These are phyloP conservation scores for Urtica urens DNA, from an alignment of 306 rosid genomes.

Conservation along the genomic window DNA sequence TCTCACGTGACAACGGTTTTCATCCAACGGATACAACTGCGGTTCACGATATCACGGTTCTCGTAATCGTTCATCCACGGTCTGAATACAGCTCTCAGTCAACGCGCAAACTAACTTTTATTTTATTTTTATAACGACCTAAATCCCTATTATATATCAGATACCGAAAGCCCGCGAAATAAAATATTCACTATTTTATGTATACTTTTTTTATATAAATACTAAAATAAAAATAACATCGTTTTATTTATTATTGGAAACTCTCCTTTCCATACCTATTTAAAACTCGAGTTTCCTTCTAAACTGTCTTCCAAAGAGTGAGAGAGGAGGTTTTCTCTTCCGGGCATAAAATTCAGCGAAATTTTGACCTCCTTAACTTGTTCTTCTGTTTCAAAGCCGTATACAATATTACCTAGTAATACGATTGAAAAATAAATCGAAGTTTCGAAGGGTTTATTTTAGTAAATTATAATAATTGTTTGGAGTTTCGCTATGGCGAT, in stretches of 20 bases:
- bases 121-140: too few species aligned
- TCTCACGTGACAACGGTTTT: background rate
- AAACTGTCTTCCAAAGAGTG: slow-evolving; percentile 10
- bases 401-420: too few species aligned
- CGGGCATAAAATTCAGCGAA: slow-evolving; percentile 3
- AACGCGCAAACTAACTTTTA: background rate
- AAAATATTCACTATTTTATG: background rate
- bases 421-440: background rate
- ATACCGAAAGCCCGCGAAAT: slow-evolving; percentile 7
- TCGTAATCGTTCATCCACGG: background rate
- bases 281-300: slow-evolving; percentile 3
- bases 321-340: slow-evolving; percentile 1
- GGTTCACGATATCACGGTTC: background rate
- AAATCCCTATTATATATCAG: background rate
- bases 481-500: slow-evolving; percentile 12
- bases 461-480: background rate
- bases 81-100: background rate
- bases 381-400: too few species aligned
- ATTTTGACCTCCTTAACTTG: too few species aligned
- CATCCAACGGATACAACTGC: background rate
- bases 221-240: background rate
- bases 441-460: slow-evolving; percentile 3
- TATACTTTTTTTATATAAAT: too few species aligned
- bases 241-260: background rate
- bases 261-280: background rate